Evolutionary conservation across 345 rosid genomes (phyloP).

Genomic region (Boechera divaricarpa): DNA sequence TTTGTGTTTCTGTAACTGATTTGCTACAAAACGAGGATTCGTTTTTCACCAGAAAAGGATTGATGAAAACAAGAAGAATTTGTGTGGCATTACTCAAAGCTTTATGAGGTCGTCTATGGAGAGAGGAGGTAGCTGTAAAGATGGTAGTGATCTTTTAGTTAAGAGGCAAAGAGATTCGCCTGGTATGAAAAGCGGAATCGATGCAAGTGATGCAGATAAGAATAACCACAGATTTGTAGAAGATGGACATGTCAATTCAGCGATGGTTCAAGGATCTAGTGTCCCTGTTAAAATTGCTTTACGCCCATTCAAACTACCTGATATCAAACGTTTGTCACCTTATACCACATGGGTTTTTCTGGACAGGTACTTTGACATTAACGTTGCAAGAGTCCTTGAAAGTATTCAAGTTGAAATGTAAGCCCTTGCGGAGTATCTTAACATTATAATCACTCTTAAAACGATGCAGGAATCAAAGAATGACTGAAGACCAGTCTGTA

Average conservation of each 20-base stretch:
- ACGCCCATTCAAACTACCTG: slow-evolving; percentile 79
- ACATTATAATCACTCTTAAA: neutral
- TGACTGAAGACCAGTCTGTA: slow-evolving; percentile 99
- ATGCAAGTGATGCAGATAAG: slow-evolving; percentile 57
- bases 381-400: slow-evolving; percentile 10
- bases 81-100: slow-evolving; percentile 63
- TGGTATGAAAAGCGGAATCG: slow-evolving; percentile 66
- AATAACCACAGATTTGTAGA: slow-evolving; percentile 58
- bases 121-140: slow-evolving; percentile 55
- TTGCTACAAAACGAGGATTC: slow-evolving; percentile 3
- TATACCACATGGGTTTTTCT: slow-evolving; percentile 97
- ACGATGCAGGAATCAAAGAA: slow-evolving; percentile 91
- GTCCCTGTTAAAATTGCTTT: slow-evolving; percentile 75
- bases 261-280: slow-evolving; percentile 77
- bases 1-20: slow-evolving; percentile 30
- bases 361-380: slow-evolving; percentile 68
- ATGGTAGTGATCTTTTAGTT: slow-evolving; percentile 62
- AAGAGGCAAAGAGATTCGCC: slow-evolving; percentile 80
- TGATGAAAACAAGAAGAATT: slow-evolving; percentile 70
- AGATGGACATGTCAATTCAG: slow-evolving; percentile 60
- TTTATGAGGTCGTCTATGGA: slow-evolving; percentile 59
- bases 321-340: slow-evolving; percentile 80
- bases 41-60: slow-evolving; percentile 66
- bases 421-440: neutral
- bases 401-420: neutral